These are phyloP conservation scores for Spatholobus suberectus DNA, from an alignment of 306 rosid genomes.

Conservation along the genomic window DNA sequence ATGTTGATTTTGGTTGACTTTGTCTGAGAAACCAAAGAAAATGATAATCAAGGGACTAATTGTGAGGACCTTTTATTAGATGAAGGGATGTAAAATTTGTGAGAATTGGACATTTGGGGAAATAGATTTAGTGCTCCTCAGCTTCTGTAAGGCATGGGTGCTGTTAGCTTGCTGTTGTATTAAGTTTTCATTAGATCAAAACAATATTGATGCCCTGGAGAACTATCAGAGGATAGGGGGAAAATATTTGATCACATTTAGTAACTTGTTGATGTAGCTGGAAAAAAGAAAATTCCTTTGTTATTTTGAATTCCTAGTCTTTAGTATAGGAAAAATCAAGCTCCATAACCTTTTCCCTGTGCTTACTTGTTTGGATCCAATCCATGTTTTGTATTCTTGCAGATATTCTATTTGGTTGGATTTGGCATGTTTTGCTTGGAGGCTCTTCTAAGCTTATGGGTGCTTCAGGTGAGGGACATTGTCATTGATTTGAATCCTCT, in stretches of 20 bases:
- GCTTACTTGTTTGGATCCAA: constrained; percentile 23
- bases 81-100: constrained; percentile 19
- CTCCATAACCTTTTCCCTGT: constrained; percentile 10
- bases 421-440: constrained; percentile 97
- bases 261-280: background rate
- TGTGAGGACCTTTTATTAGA: constrained; percentile 14
- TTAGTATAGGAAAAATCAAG: background rate
- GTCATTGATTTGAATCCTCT: constrained; percentile 23
- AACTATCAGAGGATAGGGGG: background rate
- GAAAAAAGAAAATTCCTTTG: background rate
- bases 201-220: constrained; percentile 18
- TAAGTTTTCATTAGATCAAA: constrained; percentile 19
- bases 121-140: constrained; percentile 16
- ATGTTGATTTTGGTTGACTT: constrained; percentile 12
- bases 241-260: constrained; percentile 22
- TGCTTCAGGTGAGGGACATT: constrained; percentile 76
- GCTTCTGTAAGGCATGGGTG: constrained; percentile 3
- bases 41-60: background rate
- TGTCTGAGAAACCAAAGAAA: constrained; percentile 11
- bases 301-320: constrained; percentile 19
- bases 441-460: constrained; percentile 94
- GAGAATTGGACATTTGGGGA: constrained; percentile 23
- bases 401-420: constrained; percentile 93
- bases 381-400: constrained; percentile 39
- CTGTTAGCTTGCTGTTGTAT: background rate